phyloP scores from a whole-genome alignment of 139 green algal species.

The Deuterostichococcus epilithicus region DNA sequence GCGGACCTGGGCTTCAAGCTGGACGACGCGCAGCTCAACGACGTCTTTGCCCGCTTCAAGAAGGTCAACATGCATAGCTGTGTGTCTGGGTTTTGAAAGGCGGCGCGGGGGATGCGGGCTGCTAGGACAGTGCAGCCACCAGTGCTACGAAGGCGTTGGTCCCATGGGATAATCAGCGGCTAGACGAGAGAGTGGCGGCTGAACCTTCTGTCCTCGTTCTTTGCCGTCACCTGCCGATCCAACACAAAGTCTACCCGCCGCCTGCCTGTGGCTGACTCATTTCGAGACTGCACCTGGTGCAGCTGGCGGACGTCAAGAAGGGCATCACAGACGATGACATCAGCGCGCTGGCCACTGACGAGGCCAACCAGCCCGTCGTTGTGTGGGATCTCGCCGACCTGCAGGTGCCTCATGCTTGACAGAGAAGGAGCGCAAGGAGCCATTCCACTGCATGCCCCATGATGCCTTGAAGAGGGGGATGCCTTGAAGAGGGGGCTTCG shows the following conservation, averaged over 20 bases:
- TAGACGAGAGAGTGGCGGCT: no score
- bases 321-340: conserved; percentile 92
- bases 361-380: conserved; percentile 74
- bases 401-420: no score
- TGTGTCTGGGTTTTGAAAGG: conserved; percentile 1
- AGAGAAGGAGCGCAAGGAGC: no score
- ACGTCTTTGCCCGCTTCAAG: conserved; percentile 96
- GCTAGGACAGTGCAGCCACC: no score
- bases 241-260: no score
- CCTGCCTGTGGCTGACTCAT: not conserved
- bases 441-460: no score
- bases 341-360: conserved; percentile 83
- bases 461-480: no score
- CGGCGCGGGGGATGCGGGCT: not conserved
- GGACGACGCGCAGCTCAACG: conserved; percentile 66
- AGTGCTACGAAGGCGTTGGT: no score
- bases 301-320: conserved; percentile 94
- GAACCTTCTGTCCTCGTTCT: no score
- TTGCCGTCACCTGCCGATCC: no score
- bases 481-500: no score
- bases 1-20: conserved; percentile 82
- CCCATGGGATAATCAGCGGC: no score
- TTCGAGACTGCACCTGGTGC: not conserved
- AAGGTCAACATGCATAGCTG: conserved; percentile 4
- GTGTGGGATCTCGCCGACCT: conserved; percentile 87